phyloP scores from a whole-genome alignment of 352 stramenopile species.

The Phytopythium litorale region DNA sequence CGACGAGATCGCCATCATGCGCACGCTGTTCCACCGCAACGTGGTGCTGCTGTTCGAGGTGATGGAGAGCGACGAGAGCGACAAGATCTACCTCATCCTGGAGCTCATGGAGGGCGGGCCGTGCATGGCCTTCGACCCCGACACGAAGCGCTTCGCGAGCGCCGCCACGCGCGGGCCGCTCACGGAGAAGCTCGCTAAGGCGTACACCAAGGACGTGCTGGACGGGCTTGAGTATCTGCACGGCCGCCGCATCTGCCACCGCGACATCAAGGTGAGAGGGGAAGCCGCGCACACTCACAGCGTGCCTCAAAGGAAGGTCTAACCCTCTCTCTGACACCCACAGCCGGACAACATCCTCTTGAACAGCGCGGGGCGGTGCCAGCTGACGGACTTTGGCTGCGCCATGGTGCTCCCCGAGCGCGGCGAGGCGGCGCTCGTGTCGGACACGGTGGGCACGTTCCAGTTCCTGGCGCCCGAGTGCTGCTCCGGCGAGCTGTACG shows the following conservation, averaged over 20 bases:
- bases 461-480: slow-evolving; percentile 89
- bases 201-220: slow-evolving; percentile 70
- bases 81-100: slow-evolving; percentile 86
- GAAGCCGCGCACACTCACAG: too few species aligned
- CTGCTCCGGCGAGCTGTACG: slow-evolving; percentile 77
- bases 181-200: slow-evolving; percentile 55
- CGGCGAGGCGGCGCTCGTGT: slow-evolving; percentile 24
- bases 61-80: slow-evolving; percentile 67
- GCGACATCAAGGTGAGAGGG: slow-evolving; percentile 78
- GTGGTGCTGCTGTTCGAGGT: slow-evolving; percentile 90
- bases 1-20: slow-evolving; percentile 87
- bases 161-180: slow-evolving; percentile 47
- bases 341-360: slow-evolving; percentile 88
- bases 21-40: slow-evolving; percentile 87
- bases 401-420: slow-evolving; percentile 33
- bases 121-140: slow-evolving; percentile 77
- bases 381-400: slow-evolving; percentile 88
- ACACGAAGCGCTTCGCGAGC: slow-evolving; percentile 71
- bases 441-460: slow-evolving; percentile 87
- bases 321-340: not conserved
- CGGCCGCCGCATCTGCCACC: slow-evolving; percentile 69
- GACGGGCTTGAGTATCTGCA: slow-evolving; percentile 83
- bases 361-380: slow-evolving; percentile 70
- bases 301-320: not conserved
- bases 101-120: slow-evolving; percentile 82